Conservation (phyloP, 768 basidiomycete species). For the Asterophora parasitica region DNA sequence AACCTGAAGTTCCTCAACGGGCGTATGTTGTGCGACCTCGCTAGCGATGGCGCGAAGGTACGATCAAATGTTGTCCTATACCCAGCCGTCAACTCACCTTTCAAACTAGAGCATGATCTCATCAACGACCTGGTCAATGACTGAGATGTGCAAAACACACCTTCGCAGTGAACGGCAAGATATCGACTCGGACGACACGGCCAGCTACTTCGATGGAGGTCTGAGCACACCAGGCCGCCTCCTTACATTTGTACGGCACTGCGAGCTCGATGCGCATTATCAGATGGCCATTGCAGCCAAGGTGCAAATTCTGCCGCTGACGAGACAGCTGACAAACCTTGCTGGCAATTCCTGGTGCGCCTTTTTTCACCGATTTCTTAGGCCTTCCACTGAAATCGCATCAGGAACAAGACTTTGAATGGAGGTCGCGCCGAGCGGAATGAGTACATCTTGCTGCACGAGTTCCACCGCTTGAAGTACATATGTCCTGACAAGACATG, state of each 20-base stretch:
- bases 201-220: constrained; percentile 82
- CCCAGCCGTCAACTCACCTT: neutral
- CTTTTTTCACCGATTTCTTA: neutral
- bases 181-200: constrained; percentile 93
- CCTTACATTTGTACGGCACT: constrained; percentile 86
- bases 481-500: constrained; percentile 93
- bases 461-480: constrained; percentile 94
- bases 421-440: constrained; percentile 98
- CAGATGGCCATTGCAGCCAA: constrained; percentile 96
- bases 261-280: constrained; percentile 93
- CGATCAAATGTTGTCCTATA: constrained; percentile 10
- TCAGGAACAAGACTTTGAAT: constrained; percentile 94
- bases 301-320: constrained; percentile 90
- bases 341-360: constrained; percentile 95
- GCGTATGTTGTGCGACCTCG: constrained; percentile 85
- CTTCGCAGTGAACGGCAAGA: constrained; percentile 85
- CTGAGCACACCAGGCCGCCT: constrained; percentile 72
- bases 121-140: constrained; percentile 97
- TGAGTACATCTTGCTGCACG: constrained; percentile 97
- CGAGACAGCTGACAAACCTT: constrained; percentile 89
- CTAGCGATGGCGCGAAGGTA: constrained; percentile 92
- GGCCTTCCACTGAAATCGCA: neutral
- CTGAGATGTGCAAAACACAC: constrained; percentile 93
- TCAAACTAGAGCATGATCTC: constrained; percentile 81
- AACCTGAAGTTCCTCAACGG: constrained; percentile 84